These are phyloP conservation scores for Fusarium brachygibbosum DNA, from an alignment of 2,329 filamentous ascomycete genomes.

Conservation along the genomic window DNA sequence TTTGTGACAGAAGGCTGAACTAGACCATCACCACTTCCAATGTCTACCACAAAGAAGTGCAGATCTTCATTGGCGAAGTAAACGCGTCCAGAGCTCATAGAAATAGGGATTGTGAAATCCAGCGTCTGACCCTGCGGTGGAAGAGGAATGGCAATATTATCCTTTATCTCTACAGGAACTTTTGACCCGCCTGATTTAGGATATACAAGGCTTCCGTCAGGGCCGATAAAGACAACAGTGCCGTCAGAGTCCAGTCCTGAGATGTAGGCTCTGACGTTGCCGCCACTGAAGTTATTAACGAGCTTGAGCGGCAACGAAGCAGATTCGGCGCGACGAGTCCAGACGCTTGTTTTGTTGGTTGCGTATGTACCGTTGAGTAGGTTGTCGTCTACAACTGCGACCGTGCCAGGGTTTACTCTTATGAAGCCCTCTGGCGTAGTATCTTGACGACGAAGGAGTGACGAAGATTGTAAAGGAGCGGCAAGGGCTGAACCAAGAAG, in stretches of 20 bases:
- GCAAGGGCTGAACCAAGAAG: constrained; percentile 39
- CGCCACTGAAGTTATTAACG: constrained; percentile 60
- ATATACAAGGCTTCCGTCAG: constrained; percentile 59
- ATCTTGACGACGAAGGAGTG: constrained; percentile 22
- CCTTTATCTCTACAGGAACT: constrained; percentile 54
- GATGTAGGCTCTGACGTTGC: constrained; percentile 60
- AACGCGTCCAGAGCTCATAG: constrained; percentile 59
- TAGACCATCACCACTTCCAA: constrained; percentile 53
- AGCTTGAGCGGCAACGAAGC: constrained; percentile 51
- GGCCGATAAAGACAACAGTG: constrained; percentile 59
- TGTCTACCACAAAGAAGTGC: constrained; percentile 58
- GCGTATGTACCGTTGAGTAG: constrained; percentile 56
- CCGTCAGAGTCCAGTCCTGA: constrained; percentile 58
- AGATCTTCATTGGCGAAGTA: constrained; percentile 61
- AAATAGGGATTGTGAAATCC: constrained; percentile 57
- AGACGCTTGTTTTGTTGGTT: constrained; percentile 22
- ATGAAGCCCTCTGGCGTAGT: constrained; percentile 49
- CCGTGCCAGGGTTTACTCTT: constrained; percentile 52
- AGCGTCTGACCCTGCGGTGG: constrained; percentile 55
- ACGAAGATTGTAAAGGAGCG: constrained; percentile 24
- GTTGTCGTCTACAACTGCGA: constrained; percentile 56
- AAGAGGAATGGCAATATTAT: constrained; percentile 61
- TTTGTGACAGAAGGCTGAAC: constrained; percentile 65
- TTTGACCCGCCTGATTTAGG: constrained; percentile 55
- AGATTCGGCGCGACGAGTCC: constrained; percentile 10